Conservation (phyloP, 2,329 filamentous ascomycete species). For the Fusarium algeriense region DNA sequence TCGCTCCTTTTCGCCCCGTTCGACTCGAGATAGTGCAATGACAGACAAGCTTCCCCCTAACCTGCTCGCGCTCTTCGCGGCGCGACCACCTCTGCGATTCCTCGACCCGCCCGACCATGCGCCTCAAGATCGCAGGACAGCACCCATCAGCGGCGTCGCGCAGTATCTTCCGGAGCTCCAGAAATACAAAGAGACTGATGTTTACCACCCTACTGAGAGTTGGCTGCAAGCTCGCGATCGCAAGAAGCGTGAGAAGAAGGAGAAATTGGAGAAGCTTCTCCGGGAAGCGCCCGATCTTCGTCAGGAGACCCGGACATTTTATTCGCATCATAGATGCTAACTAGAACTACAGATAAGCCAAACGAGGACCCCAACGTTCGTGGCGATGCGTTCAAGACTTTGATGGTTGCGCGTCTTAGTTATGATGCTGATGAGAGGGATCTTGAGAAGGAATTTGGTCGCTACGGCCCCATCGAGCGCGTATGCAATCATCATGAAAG, state of each 20-base stretch:
- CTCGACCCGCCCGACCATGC: conserved; percentile 85
- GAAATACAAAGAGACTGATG: conserved; percentile 82
- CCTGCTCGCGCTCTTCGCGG: conserved; percentile 92
- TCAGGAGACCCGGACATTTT: conserved; percentile 52
- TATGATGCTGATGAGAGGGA: conserved; percentile 92
- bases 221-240: conserved; percentile 91
- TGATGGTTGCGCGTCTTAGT: conserved; percentile 90
- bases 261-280: conserved; percentile 71
- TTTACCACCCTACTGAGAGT: conserved; percentile 87
- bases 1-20: conserved; percentile 2
- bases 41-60: conserved; percentile 96
- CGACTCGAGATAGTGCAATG: conserved; percentile 67
- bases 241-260: conserved; percentile 83
- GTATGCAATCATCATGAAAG: conserved; percentile 61
- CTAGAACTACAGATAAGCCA: conserved; percentile 74
- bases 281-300: conserved; percentile 75
- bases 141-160: conserved; percentile 78
- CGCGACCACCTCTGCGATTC: conserved; percentile 91
- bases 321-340: conserved; percentile 27
- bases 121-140: conserved; percentile 83
- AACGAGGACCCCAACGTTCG: conserved; percentile 87
- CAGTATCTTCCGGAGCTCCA: conserved; percentile 79
- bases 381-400: conserved; percentile 93
- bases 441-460: conserved; percentile 91
- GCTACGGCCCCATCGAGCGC: conserved; percentile 93